Conservation (phyloP, 306 rosid species). For the Lupinus albus region DNA sequence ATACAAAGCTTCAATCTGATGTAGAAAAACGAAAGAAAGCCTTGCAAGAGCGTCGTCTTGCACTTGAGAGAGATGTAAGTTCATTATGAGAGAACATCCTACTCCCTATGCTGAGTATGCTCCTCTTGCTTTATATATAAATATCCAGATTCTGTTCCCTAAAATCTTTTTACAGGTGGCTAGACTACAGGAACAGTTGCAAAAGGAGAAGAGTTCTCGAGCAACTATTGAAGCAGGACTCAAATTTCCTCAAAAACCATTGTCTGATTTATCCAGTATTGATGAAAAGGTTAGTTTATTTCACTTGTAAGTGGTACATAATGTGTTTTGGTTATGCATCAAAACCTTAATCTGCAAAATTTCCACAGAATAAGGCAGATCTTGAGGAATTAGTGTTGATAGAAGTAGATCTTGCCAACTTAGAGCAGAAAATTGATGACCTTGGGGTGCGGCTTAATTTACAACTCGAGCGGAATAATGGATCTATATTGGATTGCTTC, state of each 20-base stretch:
- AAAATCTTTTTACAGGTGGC: slow-evolving; percentile 59
- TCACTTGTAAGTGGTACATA: slow-evolving; percentile 25
- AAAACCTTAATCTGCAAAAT: slow-evolving; percentile 38
- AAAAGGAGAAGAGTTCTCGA: slow-evolving; percentile 65
- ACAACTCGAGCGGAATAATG: slow-evolving; percentile 44
- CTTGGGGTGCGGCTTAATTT: slow-evolving; percentile 53
- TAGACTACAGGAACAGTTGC: slow-evolving; percentile 70
- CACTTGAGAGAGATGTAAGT: slow-evolving; percentile 84
- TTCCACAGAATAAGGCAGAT: slow-evolving; percentile 63
- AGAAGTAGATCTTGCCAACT: slow-evolving; percentile 52
- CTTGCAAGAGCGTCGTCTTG: slow-evolving; percentile 67
- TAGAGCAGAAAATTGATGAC: slow-evolving; percentile 53
- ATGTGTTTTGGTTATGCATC: slow-evolving; percentile 28
- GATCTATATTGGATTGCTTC: slow-evolving; percentile 28
- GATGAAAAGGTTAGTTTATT: slow-evolving; percentile 55
- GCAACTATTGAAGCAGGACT: slow-evolving; percentile 68
- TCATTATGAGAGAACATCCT: slow-evolving; percentile 34
- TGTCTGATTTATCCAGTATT: slow-evolving; percentile 47
- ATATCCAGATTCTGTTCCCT: slow-evolving; percentile 30
- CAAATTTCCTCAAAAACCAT: slow-evolving; percentile 42
- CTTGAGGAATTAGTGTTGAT: slow-evolving; percentile 56
- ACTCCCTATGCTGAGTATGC: slow-evolving; percentile 2
- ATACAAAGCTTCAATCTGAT: slow-evolving; percentile 55
- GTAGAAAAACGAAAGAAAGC: slow-evolving; percentile 58
- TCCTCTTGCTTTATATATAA: slow-evolving; percentile 30